Evolutionary conservation across 805 yeast genomes (phyloP).

Genomic region (Diddensiella santjacobensis): DNA sequence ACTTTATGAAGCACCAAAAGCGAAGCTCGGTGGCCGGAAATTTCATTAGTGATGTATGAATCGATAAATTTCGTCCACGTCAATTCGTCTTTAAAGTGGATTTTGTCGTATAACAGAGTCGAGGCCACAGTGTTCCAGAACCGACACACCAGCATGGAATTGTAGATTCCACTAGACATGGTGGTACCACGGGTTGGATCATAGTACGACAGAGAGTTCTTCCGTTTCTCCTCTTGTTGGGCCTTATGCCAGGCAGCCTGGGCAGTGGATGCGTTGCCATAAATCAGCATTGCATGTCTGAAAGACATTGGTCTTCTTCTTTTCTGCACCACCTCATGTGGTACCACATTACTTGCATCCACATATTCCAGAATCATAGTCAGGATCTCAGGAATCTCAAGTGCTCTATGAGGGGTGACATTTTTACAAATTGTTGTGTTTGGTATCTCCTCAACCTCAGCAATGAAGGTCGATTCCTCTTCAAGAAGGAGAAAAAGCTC

Average conservation of each 20-base stretch:
- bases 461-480: neutral
- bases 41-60: neutral
- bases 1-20: constrained; percentile 66
- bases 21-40: constrained; percentile 18
- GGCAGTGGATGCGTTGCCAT: constrained; percentile 52
- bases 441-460: neutral
- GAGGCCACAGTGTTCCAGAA: constrained; percentile 57
- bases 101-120: constrained; percentile 51
- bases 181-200: neutral
- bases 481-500: no score
- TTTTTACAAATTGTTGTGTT: no score
- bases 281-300: constrained; percentile 64
- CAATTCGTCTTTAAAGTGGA: constrained; percentile 50
- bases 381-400: constrained; percentile 74
- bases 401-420: constrained; percentile 40
- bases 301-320: constrained; percentile 67
- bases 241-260: constrained; percentile 41
- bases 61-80: constrained; percentile 44
- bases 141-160: constrained; percentile 66
- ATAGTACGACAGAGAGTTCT: neutral
- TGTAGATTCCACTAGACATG: constrained; percentile 37
- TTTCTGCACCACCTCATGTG: constrained; percentile 55
- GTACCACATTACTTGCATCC: constrained; percentile 54
- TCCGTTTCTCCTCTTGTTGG: constrained; percentile 17
- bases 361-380: constrained; percentile 55